These are phyloP conservation scores for Globisporangium yorkense DNA, from an alignment of 352 stramenopile genomes.

Conservation along the genomic window DNA sequence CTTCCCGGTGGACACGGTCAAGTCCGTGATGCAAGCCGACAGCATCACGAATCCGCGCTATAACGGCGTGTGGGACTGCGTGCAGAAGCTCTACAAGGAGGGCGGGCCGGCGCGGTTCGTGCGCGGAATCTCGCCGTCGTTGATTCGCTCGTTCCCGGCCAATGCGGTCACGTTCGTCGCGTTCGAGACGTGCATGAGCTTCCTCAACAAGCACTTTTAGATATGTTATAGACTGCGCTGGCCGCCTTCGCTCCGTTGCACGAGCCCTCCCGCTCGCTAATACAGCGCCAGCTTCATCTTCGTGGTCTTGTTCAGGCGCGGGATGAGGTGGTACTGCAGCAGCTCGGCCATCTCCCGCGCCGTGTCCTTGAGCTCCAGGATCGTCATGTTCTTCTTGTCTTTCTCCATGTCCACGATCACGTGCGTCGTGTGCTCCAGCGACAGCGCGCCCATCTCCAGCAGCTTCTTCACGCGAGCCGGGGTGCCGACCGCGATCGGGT, in stretches of 20 bases:
- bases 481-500: slow-evolving; percentile 78
- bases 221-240: slow-evolving; percentile 13
- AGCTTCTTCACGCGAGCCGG: slow-evolving; percentile 73
- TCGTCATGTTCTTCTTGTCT: slow-evolving; percentile 82
- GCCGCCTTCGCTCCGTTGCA: not conserved
- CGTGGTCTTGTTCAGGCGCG: slow-evolving; percentile 44
- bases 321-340: slow-evolving; percentile 71
- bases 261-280: slow-evolving; percentile 17
- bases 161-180: slow-evolving; percentile 85
- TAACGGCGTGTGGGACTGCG: slow-evolving; percentile 62
- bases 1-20: slow-evolving; percentile 80
- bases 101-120: slow-evolving; percentile 65
- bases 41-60: slow-evolving; percentile 67
- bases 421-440: slow-evolving; percentile 71
- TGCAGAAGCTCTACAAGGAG: slow-evolving; percentile 59
- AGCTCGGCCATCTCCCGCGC: slow-evolving; percentile 73
- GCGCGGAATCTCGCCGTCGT: slow-evolving; percentile 68
- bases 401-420: slow-evolving; percentile 85
- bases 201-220: slow-evolving; percentile 69
- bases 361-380: slow-evolving; percentile 84
- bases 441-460: slow-evolving; percentile 69
- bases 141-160: slow-evolving; percentile 69
- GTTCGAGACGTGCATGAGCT: slow-evolving; percentile 78
- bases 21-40: slow-evolving; percentile 80
- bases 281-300: slow-evolving; percentile 78